Conservation (phyloP, 768 basidiomycete genomes). For the Obba rivulosa region DNA sequence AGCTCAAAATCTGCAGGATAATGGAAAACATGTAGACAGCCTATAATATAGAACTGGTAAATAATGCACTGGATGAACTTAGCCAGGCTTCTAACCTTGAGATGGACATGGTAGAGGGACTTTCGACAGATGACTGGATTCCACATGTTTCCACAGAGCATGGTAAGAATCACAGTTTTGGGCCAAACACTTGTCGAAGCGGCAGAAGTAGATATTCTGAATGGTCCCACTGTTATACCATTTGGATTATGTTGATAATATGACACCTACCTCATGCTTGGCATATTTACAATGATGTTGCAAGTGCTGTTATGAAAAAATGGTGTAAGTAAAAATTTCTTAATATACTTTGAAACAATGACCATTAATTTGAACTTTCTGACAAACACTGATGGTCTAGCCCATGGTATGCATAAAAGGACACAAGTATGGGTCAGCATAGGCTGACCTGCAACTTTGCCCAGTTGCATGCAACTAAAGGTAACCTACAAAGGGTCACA, state of each 20-base stretch:
- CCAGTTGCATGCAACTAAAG: no score
- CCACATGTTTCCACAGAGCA: conserved; percentile 9
- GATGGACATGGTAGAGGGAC: conserved; percentile 11
- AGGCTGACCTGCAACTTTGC: no score
- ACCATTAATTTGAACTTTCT: background rate
- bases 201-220: conserved; percentile 4
- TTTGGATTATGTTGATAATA: background rate
- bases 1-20: background rate
- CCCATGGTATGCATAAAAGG: no score
- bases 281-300: conserved; percentile 6
- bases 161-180: conserved; percentile 2
- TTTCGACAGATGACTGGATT: conserved; percentile 12
- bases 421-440: no score
- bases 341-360: background rate
- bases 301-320: conserved; percentile 2
- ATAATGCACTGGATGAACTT: background rate
- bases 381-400: no score
- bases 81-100: conserved; percentile 4
- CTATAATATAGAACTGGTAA: background rate
- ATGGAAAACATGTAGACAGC: background rate
- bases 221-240: background rate
- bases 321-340: background rate
- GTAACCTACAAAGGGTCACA: no score
- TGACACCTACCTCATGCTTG: background rate
- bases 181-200: conserved; percentile 6